Percentiles rank a stretch among this genome's conserved stretches.
These are phyloP conservation scores for Xylaria cubensis DNA, from an alignment of 495 filamentous ascomycete species.

Conservation along the genomic window DNA sequence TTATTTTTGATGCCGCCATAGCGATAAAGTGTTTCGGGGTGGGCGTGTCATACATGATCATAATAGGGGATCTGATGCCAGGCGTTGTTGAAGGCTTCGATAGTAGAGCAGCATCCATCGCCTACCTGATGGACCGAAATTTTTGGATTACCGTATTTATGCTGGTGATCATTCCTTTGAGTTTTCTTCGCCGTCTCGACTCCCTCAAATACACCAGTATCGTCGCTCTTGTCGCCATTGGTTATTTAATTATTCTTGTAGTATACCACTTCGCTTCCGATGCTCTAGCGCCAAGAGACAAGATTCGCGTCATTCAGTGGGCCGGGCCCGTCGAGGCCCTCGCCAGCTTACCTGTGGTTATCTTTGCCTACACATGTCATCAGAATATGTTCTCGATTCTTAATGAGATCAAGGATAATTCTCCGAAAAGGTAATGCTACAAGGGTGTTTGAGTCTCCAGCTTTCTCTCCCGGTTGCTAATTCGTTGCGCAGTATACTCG, in stretches of 20 bases:
- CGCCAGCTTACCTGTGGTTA: conserved; percentile 88
- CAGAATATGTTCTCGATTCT: conserved; percentile 99
- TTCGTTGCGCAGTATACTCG: conserved; percentile 64
- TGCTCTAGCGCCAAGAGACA: conserved; percentile 71
- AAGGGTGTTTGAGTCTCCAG: background rate
- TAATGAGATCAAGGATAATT: conserved; percentile 90
- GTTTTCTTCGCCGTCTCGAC: conserved; percentile 87
- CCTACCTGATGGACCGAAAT: conserved; percentile 83
- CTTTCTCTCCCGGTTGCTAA: conserved; percentile 38
- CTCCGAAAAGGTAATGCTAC: conserved; percentile 56
- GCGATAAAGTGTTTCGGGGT: conserved; percentile 99
- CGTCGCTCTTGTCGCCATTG: conserved; percentile 89
- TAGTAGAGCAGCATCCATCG: conserved; percentile 59
- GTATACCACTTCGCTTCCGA: conserved; percentile 90
- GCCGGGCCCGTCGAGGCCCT: conserved; percentile 78
- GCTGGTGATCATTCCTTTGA: conserved; percentile 92
- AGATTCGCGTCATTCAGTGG: conserved; percentile 76
- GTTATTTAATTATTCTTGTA: conserved; percentile 89
- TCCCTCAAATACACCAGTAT: conserved; percentile 97
- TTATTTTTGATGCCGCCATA: conserved; percentile 95
- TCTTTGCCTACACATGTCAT: conserved; percentile 98
- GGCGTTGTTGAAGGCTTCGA: conserved; percentile 81
- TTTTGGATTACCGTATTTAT: conserved; percentile 99
- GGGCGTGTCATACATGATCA: conserved; percentile 95
- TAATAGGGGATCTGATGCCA: conserved; percentile 98